Base-by-base conservation (phyloP, 1,284 basidiomycete genomes). In the Melampsora americana region DNA sequence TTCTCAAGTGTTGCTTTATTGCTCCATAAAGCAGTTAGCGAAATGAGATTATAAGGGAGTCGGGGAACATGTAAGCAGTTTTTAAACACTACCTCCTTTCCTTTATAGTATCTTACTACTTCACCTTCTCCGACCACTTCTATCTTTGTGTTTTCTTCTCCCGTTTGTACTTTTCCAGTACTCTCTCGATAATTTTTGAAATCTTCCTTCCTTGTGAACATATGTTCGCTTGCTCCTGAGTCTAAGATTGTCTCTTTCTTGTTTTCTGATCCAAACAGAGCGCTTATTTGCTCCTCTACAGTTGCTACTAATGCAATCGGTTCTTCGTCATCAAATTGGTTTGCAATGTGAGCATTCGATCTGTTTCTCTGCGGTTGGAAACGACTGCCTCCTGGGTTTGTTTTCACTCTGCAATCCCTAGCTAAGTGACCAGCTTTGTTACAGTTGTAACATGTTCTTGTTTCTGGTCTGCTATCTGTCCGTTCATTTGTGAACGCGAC, bases 1-100 rank as follows among this genome's bases (percentile, higher is more conserved):
- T 64, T 71, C 11, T 11, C 11, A 18, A 71, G 48, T 28, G 61
- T 44, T 12, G 39, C 69, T 18, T 61, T 61, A 16, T 26, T 48
- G 2, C 64, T 48, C 69, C 69, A 71, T 28, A 71, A 20, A 14
- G 56, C 28, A 26, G 69, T 62, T 30, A 61, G 60, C 0, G 46
- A 73, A 11, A 73, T 66, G 23, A 73, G 59, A 46, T 61, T 48
- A 46, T 72, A 72, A 32, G 61, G 61, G 7, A 72, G 62, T n/a
- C 20, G 26, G 20, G 70, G 62, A 12, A 73, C 70, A 59, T 73
- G 32, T 28, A 28, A 59, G 44, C 30, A 28, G 62, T 73, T 73
- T 20, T 28, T 23, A 32, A 66, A 48, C 5, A 46, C 66, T 30
- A 73, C 18, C 18, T 62, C 66, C 11, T 59, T 73, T 35, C 59